A percentile compares a stretch with the other conserved stretches of the same genome.
These are phyloP conservation scores for Raphanus raphanistrum DNA, from an alignment of 345 rosid genomes.

Conservation along the genomic window DNA sequence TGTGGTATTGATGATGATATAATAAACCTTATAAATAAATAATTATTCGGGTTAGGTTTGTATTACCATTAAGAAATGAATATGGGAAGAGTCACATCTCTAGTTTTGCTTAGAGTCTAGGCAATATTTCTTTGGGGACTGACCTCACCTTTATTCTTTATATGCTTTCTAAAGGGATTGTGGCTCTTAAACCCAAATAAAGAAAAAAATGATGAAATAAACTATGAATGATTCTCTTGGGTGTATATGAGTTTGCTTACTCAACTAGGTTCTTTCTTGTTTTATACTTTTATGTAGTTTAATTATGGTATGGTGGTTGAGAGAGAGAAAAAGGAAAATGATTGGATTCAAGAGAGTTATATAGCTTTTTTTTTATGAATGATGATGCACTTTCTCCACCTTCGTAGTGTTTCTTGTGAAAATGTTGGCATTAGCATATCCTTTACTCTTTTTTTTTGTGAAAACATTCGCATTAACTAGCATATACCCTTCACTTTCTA, in stretches of 20 bases:
- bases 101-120: conserved; percentile 37
- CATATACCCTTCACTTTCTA: not conserved
- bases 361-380: conserved; percentile 25
- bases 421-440: not conserved
- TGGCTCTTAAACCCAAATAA: conserved; percentile 20
- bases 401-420: conserved; percentile 25
- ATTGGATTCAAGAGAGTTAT: conserved; percentile 20
- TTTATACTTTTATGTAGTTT: conserved; percentile 30
- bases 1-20: conserved; percentile 15
- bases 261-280: conserved; percentile 30
- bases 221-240: conserved; percentile 9
- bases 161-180: conserved; percentile 27
- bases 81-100: conserved; percentile 31
- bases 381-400: conserved; percentile 38
- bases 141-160: conserved; percentile 30
- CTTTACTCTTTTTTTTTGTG: not conserved
- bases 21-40: not conserved
- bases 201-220: conserved; percentile 4
- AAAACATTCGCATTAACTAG: not conserved
- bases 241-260: conserved; percentile 36
- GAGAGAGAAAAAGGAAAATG: not conserved
- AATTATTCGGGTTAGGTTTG: conserved; percentile 25
- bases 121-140: conserved; percentile 34
- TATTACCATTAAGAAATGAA: conserved; percentile 30
- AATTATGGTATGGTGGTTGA: conserved; percentile 14